These are phyloP conservation scores for Micractinium conductrix DNA, from an alignment of 139 green algal genomes.

Conservation along the genomic window DNA sequence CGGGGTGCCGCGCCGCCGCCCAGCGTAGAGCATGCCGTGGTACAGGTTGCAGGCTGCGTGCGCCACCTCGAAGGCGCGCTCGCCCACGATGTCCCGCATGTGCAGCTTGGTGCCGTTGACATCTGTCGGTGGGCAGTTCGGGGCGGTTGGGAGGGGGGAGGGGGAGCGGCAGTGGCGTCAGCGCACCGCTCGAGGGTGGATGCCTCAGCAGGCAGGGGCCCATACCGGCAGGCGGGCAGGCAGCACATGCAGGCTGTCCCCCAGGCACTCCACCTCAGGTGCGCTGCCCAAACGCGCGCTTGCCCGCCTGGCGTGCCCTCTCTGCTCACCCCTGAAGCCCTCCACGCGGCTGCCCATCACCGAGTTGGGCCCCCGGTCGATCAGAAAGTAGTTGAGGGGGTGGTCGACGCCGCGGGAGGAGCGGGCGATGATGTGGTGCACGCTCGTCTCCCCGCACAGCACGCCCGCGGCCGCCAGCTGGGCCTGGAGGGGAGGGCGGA, in stretches of 20 bases:
- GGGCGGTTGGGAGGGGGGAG: neutral
- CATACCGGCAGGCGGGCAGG: neutral
- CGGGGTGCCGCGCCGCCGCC: neutral
- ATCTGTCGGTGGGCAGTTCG: constrained; percentile 9
- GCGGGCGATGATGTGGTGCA: constrained; percentile 36
- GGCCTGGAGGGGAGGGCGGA: too few species aligned
- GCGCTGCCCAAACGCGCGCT: neutral
- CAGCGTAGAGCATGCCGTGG: constrained; percentile 29
- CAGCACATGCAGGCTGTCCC: neutral
- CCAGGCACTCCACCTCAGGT: neutral
- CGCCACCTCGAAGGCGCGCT: constrained; percentile 27
- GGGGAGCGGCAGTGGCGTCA: neutral
- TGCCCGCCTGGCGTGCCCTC: neutral
- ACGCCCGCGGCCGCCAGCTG: constrained; percentile 16
- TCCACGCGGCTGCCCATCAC: constrained; percentile 28
- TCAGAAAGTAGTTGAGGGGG: constrained; percentile 34
- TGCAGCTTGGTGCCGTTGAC: constrained; percentile 29
- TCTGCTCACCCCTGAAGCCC: constrained; percentile 8
- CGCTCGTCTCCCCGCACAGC: constrained; percentile 12
- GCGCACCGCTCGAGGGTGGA: too few species aligned
- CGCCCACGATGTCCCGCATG: constrained; percentile 34
- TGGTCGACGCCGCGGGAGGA: constrained; percentile 21
- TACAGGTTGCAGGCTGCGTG: constrained; percentile 33
- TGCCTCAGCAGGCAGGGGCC: neutral
- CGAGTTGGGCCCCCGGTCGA: constrained; percentile 21